A percentile compares a stretch with the other conserved stretches of the same genome.
Evolutionary conservation across 75 land plant species (phyloP).

Genomic region (Sequoia sempervirens): DNA sequence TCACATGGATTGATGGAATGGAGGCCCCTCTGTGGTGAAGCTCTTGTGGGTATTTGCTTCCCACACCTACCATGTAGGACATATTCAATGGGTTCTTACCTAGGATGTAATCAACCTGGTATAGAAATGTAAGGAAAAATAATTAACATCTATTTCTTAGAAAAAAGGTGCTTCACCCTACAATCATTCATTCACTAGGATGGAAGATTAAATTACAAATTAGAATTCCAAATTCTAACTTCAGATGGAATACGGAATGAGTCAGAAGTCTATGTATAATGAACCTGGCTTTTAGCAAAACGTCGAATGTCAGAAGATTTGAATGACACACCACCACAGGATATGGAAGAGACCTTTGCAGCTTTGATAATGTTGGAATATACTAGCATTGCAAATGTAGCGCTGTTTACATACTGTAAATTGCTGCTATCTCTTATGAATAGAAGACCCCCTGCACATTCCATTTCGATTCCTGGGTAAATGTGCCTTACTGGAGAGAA

Average conservation of each 20-base stretch:
- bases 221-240: no score
- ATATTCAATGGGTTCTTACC: slow-evolving; percentile 43
- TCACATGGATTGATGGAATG: slow-evolving; percentile 24
- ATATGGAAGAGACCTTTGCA: background rate
- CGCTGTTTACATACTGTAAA: slow-evolving; percentile 25
- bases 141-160: no score
- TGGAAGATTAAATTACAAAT: no score
- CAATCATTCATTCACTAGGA: no score
- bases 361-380: slow-evolving; percentile 3
- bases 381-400: slow-evolving; percentile 13
- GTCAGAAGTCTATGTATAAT: background rate
- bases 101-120: slow-evolving; percentile 58
- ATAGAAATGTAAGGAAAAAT: background rate
- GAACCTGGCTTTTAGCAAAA: slow-evolving; percentile 16
- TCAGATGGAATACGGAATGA: no score
- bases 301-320: background rate
- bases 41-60: slow-evolving; percentile 26
- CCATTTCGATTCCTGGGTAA: background rate
- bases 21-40: slow-evolving; percentile 56
- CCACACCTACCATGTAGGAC: slow-evolving; percentile 64
- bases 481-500: background rate
- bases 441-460: slow-evolving; percentile 65
- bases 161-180: no score
- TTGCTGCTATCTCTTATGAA: slow-evolving; percentile 49
- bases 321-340: background rate